Evolutionary conservation across 495 filamentous ascomycete species (phyloP), one percentile per base, ranked within the genome.

Genomic region (Pyronema omphalodes): DNA sequence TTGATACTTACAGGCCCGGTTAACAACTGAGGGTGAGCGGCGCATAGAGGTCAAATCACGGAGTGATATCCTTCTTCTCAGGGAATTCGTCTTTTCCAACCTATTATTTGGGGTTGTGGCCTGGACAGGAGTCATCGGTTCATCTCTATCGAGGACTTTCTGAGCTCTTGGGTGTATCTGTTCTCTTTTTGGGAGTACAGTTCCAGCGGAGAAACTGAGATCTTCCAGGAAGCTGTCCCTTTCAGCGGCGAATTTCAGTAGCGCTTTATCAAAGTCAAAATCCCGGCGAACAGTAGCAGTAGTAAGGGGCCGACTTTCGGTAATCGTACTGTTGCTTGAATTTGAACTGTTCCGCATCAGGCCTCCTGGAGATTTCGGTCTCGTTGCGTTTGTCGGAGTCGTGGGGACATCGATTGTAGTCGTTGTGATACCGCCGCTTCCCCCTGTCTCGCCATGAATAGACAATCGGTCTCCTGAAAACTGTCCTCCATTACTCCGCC

Each of bases 1-100:
- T 29, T 7, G 29, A 34, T 37, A 58, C 59, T 66, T 66, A 66
- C 62, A 65, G 46, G 62, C 59, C 58, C 62, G 61, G 53, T 65
- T 81, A 44, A 82, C 77, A 67, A 79, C 71, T 0, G 78, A 82
- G 39, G 88, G 82, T 65, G 94, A 87, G 67, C 86, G 77, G 71
- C 87, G 93, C 76, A 84, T 79, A 69, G 88, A 94, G 63, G 81
- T 95, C 84, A 98, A 86, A 62, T 94, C 91, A 54, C 82, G 74
- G 60, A 89, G 84, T 52, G 89, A 88, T 66, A 77, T 74, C 41
- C 70, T 71, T 15, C 75, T 76, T 58, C 73, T 72, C 34, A 78
- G 63, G 33, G 74, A 64, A 43, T 65, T 68, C n/a, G 66, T 65
- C 40, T 68, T 66, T 53, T 68, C 67, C 19, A 71, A 60, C 15